A percentile compares a stretch with the other conserved stretches of the same genome.
These are phyloP conservation scores for Cylindrotheca closterium DNA, from an alignment of 108 stramenopile species.

Conservation along the genomic window DNA sequence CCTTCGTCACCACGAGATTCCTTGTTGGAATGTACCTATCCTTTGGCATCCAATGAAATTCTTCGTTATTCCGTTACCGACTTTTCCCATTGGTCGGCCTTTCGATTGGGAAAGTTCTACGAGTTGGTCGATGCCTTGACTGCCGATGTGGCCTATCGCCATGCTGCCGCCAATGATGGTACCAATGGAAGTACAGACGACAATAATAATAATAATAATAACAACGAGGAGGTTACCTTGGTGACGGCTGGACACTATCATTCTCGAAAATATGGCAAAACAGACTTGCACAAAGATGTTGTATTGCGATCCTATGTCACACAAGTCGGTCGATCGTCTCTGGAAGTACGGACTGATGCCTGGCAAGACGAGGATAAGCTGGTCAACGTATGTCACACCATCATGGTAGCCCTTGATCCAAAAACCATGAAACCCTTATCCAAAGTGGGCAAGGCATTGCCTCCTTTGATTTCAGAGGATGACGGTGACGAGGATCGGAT, in stretches of 20 bases:
- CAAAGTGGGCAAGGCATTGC: background rate
- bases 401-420: too few species aligned
- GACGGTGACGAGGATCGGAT: background rate
- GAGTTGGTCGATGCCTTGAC: conserved; percentile 14
- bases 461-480: background rate
- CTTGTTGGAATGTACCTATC: background rate
- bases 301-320: too few species aligned
- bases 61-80: background rate
- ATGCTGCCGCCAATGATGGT: background rate
- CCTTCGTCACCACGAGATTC: background rate
- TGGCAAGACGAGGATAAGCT: too few species aligned
- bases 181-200: too few species aligned
- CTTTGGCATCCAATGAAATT: background rate
- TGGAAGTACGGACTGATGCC: too few species aligned
- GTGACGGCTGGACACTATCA: conserved; percentile 11
- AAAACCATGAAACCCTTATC: background rate
- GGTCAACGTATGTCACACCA: too few species aligned
- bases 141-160: conserved; percentile 12
- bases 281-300: background rate
- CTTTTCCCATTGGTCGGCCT: conserved; percentile 1
- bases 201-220: too few species aligned
- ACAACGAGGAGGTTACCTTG: conserved; percentile 8
- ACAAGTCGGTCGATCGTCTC: too few species aligned
- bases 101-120: conserved; percentile 12
- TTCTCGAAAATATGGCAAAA: conserved; percentile 6